These are phyloP conservation scores for Candida cerambycidarum DNA, from an alignment of 805 yeast genomes.

Conservation along the genomic window DNA sequence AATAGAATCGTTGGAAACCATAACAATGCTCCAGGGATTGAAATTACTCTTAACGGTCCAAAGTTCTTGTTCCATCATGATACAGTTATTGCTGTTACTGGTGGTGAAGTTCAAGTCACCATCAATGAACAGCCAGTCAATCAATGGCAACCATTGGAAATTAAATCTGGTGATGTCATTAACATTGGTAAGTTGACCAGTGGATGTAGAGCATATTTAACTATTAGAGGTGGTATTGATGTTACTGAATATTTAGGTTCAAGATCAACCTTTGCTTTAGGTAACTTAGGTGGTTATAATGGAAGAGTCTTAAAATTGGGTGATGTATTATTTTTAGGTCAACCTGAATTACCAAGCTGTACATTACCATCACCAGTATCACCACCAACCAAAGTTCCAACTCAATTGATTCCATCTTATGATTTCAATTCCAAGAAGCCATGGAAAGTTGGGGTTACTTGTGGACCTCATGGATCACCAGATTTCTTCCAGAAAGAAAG, in stretches of 20 bases:
- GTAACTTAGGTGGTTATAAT: slow-evolving; percentile 90
- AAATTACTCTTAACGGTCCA: slow-evolving; percentile 87
- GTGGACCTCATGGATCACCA: slow-evolving; percentile 98
- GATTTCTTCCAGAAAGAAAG: slow-evolving; percentile 84
- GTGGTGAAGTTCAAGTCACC: slow-evolving; percentile 72
- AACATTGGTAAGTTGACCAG: slow-evolving; percentile 74
- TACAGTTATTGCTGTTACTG: slow-evolving; percentile 76
- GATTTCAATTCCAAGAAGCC: slow-evolving; percentile 35
- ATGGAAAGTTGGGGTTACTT: slow-evolving; percentile 91
- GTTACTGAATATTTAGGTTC: slow-evolving; percentile 93
- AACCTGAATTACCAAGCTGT: slow-evolving; percentile 66
- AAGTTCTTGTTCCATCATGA: slow-evolving; percentile 80
- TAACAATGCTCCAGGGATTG: slow-evolving; percentile 81
- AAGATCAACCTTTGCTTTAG: slow-evolving; percentile 94
- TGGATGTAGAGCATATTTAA: slow-evolving; percentile 89
- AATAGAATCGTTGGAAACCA: slow-evolving; percentile 90
- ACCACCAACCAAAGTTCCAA: slow-evolving; percentile 61
- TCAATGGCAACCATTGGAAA: slow-evolving; percentile 71
- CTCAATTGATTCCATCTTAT: slow-evolving; percentile 54
- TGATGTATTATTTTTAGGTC: slow-evolving; percentile 85
- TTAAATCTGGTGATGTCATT: slow-evolving; percentile 74
- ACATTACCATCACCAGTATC: slow-evolving; percentile 70
- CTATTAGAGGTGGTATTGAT: slow-evolving; percentile 91
- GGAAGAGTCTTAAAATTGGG: slow-evolving; percentile 91
- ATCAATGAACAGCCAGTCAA: slow-evolving; percentile 57